Conservation (phyloP, 116 monocot genomes). For the Iris pallida region DNA sequence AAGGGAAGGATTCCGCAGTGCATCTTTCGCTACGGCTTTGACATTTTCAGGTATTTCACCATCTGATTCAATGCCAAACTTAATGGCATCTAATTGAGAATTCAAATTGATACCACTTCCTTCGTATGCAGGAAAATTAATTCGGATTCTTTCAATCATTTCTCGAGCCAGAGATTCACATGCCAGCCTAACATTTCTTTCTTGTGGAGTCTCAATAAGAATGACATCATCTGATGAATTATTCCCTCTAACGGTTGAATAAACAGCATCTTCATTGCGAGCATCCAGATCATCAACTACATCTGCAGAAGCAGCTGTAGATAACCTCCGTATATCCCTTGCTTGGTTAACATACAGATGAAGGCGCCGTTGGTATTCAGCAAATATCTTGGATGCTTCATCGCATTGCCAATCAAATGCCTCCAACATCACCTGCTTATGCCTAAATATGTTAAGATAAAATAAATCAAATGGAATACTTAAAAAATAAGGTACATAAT, state of each 20-base stretch:
- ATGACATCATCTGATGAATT: conserved; percentile 72
- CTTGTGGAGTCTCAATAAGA: conserved; percentile 68
- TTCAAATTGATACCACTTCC: conserved; percentile 64
- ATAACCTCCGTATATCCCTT: conserved; percentile 62
- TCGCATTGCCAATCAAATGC: conserved; percentile 93
- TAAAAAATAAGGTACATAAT: neutral
- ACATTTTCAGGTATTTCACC: conserved; percentile 73
- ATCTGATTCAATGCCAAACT: conserved; percentile 67
- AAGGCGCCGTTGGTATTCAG: conserved; percentile 89
- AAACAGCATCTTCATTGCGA: conserved; percentile 49
- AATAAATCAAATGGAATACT: conserved; percentile 13
- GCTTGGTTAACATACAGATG: conserved; percentile 87
- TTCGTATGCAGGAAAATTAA: conserved; percentile 77
- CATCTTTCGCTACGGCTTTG: conserved; percentile 47
- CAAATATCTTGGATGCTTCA: conserved; percentile 88
- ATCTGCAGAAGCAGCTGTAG: conserved; percentile 19
- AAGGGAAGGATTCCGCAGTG: conserved; percentile 67
- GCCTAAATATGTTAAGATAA: conserved; percentile 43
- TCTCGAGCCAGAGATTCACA: conserved; percentile 50
- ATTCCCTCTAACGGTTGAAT: conserved; percentile 75
- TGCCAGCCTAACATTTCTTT: conserved; percentile 62
- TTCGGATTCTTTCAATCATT: conserved; percentile 65
- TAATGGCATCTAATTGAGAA: conserved; percentile 60
- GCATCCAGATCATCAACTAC: conserved; percentile 39
- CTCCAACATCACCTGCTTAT: conserved; percentile 88